Conservation (phyloP, 257 asterid species). For the Jacaranda mimosifolia region DNA sequence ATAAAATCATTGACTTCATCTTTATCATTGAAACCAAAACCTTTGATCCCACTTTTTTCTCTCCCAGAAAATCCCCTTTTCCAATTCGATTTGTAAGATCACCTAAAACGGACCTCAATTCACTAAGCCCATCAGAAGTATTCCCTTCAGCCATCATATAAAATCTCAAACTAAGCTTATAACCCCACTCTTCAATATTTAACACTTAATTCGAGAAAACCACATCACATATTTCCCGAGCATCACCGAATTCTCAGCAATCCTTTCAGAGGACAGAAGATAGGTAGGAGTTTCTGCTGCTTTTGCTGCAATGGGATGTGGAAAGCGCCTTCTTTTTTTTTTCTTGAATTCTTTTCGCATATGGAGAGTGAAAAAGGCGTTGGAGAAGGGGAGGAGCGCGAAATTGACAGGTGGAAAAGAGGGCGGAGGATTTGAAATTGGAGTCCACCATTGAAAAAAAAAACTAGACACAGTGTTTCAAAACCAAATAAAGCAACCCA, state of each 20-base stretch:
- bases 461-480: too few relatives aligned
- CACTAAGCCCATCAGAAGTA: slow-evolving; percentile 41
- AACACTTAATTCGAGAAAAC: slow-evolving; percentile 6
- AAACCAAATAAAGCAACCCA: too few relatives aligned
- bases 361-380: background rate
- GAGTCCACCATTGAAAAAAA: too few relatives aligned
- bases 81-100: slow-evolving; percentile 71
- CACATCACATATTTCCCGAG: slow-evolving; percentile 5
- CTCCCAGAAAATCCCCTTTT: slow-evolving; percentile 54
- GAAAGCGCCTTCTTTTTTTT: background rate
- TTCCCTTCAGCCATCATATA: slow-evolving; percentile 53
- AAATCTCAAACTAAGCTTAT: slow-evolving; percentile 30
- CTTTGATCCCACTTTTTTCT: slow-evolving; percentile 38
- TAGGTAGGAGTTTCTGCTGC: background rate
- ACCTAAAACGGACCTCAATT: slow-evolving; percentile 51
- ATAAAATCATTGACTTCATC: too few relatives aligned
- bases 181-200: background rate
- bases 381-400: slow-evolving; percentile 19
- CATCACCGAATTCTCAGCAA: slow-evolving; percentile 9
- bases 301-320: slow-evolving; percentile 1
- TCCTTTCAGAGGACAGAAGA: slow-evolving; percentile 20
- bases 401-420: slow-evolving; percentile 2
- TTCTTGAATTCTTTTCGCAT: background rate
- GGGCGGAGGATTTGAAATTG: too few relatives aligned
- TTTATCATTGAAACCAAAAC: slow-evolving; percentile 36